Percentiles rank a stretch among this genome's conserved stretches.
Conservation (phyloP, 306 rosid species). For the Cicer pinnatifidum region DNA sequence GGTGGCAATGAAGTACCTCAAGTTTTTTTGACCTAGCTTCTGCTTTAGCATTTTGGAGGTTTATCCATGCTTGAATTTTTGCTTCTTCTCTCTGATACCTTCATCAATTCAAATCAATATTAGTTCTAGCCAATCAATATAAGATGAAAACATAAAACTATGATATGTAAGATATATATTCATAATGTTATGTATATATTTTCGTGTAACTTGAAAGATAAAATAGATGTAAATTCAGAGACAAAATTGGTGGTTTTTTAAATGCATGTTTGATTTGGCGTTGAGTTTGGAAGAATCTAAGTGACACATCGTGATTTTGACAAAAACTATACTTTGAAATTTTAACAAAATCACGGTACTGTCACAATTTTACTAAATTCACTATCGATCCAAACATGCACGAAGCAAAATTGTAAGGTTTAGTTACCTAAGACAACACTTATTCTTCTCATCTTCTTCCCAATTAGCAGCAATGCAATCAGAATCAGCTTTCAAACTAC, state of each 20-base stretch:
- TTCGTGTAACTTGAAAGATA: background rate
- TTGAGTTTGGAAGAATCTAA: no score
- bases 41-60: constrained; percentile 96
- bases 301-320: no score
- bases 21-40: constrained; percentile 97
- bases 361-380: no score
- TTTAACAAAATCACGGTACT: no score
- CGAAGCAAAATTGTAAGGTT: background rate
- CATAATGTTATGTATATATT: background rate
- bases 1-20: constrained; percentile 63
- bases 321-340: no score
- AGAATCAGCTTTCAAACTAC: constrained; percentile 59
- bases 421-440: constrained; percentile 79
- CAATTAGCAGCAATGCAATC: constrained; percentile 75
- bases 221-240: background rate
- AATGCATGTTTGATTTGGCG: no score
- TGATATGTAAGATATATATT: background rate
- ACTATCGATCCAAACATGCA: no score
- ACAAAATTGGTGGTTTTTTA: background rate
- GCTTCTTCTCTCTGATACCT: constrained; percentile 99
- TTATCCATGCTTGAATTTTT: constrained; percentile 94
- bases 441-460: constrained; percentile 88
- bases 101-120: constrained; percentile 38
- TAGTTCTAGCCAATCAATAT: constrained; percentile 21
- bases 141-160: background rate